Conservation (phyloP, 192 early-diverging fungal genomes). For the Coemansia sp. region DNA sequence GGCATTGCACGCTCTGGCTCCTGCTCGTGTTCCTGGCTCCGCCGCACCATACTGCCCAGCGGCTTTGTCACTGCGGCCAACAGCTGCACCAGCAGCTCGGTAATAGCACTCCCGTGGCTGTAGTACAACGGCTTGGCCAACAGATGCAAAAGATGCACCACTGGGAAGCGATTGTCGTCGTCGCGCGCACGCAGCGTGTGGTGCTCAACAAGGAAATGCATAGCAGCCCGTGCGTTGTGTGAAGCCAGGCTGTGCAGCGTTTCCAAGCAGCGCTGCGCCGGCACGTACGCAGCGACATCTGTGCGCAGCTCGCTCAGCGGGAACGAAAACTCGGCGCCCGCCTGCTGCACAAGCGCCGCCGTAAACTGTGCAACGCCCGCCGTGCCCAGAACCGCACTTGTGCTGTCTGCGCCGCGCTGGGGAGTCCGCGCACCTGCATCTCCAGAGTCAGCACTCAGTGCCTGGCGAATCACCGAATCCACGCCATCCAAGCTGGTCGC, state of each 20-base stretch:
- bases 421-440: background rate
- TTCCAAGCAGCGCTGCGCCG: conserved; percentile 86
- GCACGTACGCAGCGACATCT: conserved; percentile 81
- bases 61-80: conserved; percentile 77
- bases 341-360: conserved; percentile 34
- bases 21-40: conserved; percentile 48
- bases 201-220: conserved; percentile 63
- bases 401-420: background rate
- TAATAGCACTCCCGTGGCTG: conserved; percentile 65
- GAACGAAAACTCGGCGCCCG: conserved; percentile 41
- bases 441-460: background rate
- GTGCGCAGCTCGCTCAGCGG: conserved; percentile 41
- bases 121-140: conserved; percentile 82
- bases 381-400: conserved; percentile 17
- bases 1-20: conserved; percentile 50
- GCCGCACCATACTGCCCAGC: conserved; percentile 59
- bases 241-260: conserved; percentile 75
- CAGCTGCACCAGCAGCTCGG: conserved; percentile 87
- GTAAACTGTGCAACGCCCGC: conserved; percentile 38
- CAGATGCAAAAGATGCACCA: conserved; percentile 76
- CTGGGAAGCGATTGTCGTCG: conserved; percentile 53
- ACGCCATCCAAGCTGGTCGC: conserved; percentile 40
- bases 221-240: conserved; percentile 68
- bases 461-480: conserved; percentile 35
- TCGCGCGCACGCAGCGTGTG: conserved; percentile 52